These are phyloP conservation scores for Heliosperma pusillum DNA, from an alignment of 148 eudicot species.

Conservation along the genomic window DNA sequence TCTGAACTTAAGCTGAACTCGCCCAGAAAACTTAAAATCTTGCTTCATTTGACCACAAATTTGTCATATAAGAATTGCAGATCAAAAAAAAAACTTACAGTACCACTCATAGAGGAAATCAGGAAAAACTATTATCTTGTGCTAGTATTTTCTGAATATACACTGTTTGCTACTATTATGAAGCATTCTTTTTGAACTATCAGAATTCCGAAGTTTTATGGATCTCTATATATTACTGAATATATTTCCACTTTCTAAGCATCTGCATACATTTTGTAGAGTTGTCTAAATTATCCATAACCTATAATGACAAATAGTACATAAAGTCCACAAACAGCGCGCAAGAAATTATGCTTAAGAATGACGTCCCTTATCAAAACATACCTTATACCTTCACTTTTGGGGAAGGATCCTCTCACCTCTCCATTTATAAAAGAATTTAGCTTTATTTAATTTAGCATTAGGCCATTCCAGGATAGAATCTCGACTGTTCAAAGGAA, in stretches of 20 bases:
- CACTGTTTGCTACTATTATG: not conserved
- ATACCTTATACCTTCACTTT: not conserved
- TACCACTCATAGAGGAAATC: not conserved
- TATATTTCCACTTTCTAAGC: not conserved
- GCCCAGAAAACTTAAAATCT: not conserved
- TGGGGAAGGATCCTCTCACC: no score
- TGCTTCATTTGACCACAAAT: not conserved
- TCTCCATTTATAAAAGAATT: no score
- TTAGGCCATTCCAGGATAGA: no score
- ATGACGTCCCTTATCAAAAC: not conserved
- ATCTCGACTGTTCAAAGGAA: no score
- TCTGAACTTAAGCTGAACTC: not conserved
- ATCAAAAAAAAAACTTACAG: not conserved
- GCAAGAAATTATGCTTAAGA: not conserved
- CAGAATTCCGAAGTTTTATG: not conserved
- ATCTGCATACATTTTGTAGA: not conserved
- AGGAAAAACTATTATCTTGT: not conserved
- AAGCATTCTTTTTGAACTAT: not conserved
- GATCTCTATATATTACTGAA: not conserved
- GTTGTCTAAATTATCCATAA: no score
- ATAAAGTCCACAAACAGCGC: not conserved
- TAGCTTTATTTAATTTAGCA: no score
- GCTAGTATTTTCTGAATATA: no score
- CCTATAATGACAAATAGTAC: no score
- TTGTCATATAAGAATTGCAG: not conserved